Conservation (phyloP, 768 basidiomycete genomes). For the Lactarius vividus region DNA sequence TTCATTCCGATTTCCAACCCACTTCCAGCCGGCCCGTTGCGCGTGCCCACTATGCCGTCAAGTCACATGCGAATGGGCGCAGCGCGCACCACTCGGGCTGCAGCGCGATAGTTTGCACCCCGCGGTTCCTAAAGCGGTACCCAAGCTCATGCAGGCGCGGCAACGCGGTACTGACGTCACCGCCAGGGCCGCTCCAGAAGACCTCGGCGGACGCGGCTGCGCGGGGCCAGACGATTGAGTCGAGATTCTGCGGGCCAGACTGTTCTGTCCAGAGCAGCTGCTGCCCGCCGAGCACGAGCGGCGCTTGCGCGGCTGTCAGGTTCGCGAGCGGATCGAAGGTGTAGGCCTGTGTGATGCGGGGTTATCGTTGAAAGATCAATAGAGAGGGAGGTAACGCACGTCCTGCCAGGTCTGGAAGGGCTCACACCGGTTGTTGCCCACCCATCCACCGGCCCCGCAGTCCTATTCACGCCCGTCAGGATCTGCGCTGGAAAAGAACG, state of each 20-base stretch:
- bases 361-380: neutral
- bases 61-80: conserved; percentile 28
- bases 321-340: conserved; percentile 68
- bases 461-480: conserved; percentile 38
- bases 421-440: conserved; percentile 63
- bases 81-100: conserved; percentile 46
- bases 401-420: conserved; percentile 52
- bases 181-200: conserved; percentile 63
- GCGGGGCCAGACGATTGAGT: conserved; percentile 69
- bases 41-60: neutral
- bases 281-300: conserved; percentile 68
- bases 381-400: conserved; percentile 35
- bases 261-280: conserved; percentile 65
- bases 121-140: too few relatives aligned
- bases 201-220: conserved; percentile 70
- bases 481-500: neutral
- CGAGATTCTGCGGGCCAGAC: conserved; percentile 61
- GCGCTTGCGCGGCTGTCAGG: conserved; percentile 44
- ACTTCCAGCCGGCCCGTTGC: neutral
- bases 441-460: conserved; percentile 71
- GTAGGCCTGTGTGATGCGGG: conserved; percentile 45
- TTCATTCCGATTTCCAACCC: too few relatives aligned
- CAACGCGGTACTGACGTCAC: conserved; percentile 43
- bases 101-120: conserved; percentile 25
- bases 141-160: conserved; percentile 54